These are phyloP conservation scores for Xylariaceae sp. DNA, from an alignment of 2,329 filamentous ascomycete species.

Conservation along the genomic window DNA sequence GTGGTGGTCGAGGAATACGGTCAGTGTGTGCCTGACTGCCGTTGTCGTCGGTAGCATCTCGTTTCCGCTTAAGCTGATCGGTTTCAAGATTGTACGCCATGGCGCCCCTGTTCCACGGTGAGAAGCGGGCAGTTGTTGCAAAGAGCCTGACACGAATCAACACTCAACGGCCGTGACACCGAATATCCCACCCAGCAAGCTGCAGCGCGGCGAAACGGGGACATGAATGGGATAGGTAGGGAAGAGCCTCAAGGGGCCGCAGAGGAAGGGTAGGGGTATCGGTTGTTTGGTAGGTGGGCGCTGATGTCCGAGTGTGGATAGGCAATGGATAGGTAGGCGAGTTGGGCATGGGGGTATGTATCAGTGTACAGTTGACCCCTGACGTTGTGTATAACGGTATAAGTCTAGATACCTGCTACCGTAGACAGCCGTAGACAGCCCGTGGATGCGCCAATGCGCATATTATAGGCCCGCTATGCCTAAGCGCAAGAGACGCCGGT, in stretches of 20 bases:
- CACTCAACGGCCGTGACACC: slow-evolving; percentile 24
- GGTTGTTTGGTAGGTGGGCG: slow-evolving; percentile 12
- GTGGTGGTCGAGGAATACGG: slow-evolving; percentile 43
- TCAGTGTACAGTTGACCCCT: background rate
- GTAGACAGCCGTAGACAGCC: too few relatives aligned
- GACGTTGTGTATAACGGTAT: background rate
- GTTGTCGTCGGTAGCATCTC: slow-evolving; percentile 42
- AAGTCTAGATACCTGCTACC: too few relatives aligned
- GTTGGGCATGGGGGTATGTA: slow-evolving; percentile 2
- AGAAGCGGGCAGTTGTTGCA: slow-evolving; percentile 21
- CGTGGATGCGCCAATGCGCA: background rate
- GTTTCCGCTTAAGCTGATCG: slow-evolving; percentile 47
- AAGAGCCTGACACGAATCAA: slow-evolving; percentile 22
- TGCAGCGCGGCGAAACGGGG: slow-evolving; percentile 17
- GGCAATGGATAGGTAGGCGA: background rate
- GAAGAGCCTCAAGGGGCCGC: slow-evolving; percentile 8
- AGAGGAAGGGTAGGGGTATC: slow-evolving; percentile 14
- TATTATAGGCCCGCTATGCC: background rate
- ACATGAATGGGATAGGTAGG: slow-evolving; percentile 22
- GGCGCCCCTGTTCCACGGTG: slow-evolving; percentile 26
- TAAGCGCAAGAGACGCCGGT: slow-evolving; percentile 5
- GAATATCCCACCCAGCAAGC: slow-evolving; percentile 24
- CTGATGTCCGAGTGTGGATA: slow-evolving; percentile 16
- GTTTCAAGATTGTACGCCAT: slow-evolving; percentile 43
- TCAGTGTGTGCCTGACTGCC: slow-evolving; percentile 38